Conservation (phyloP, 768 basidiomycete species). For the Collybia mongolica region DNA sequence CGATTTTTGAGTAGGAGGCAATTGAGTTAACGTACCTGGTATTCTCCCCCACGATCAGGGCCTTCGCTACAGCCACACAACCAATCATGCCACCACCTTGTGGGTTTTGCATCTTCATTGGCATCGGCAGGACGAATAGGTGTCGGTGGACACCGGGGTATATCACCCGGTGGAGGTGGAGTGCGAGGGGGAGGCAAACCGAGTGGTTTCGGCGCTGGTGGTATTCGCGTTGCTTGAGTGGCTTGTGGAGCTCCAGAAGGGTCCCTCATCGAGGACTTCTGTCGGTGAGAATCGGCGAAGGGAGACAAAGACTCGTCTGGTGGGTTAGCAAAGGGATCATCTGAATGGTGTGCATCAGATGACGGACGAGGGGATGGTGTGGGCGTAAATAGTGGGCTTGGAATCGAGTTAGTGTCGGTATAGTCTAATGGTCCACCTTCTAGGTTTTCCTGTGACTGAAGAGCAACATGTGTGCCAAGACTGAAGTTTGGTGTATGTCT, state of each 20-base stretch:
- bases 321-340: constrained; percentile 52
- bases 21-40: constrained; percentile 49
- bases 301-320: constrained; percentile 43
- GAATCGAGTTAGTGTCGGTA: constrained; percentile 40
- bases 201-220: constrained; percentile 56
- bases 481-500: constrained; percentile 28
- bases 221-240: constrained; percentile 16
- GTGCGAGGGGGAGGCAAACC: constrained; percentile 60
- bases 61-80: constrained; percentile 78
- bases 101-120: constrained; percentile 33
- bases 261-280: constrained; percentile 3
- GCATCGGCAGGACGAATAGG: constrained; percentile 17
- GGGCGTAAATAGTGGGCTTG: constrained; percentile 4
- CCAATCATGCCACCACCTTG: constrained; percentile 86
- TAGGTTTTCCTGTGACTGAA: constrained; percentile 50
- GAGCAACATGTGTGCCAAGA: constrained; percentile 41
- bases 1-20: neutral
- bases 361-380: constrained; percentile 7
- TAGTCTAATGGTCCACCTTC: constrained; percentile 57
- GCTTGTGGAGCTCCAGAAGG: constrained; percentile 23
- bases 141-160: constrained; percentile 35
- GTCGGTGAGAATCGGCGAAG: constrained; percentile 38
- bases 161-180: constrained; percentile 44
- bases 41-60: constrained; percentile 68
- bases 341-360: constrained; percentile 33